Conservation (phyloP, 2,329 filamentous ascomycete species). For the Colletotrichum magnum region DNA sequence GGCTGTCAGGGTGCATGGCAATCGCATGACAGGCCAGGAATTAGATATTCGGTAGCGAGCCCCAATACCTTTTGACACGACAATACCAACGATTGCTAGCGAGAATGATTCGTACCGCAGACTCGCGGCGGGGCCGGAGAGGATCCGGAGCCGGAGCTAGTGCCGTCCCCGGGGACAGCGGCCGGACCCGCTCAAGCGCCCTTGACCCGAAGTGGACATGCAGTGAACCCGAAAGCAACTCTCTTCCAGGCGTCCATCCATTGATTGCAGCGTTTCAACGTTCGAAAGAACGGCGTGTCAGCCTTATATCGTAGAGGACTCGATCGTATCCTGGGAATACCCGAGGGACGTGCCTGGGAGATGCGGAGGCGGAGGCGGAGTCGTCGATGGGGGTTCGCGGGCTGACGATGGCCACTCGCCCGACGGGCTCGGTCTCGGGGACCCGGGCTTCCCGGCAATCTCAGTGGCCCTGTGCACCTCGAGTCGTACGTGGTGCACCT, state of each 20-base stretch:
- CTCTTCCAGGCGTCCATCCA: conserved; percentile 21
- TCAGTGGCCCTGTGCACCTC: conserved; percentile 22
- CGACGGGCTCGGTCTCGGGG: conserved; percentile 9
- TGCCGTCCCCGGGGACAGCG: not conserved
- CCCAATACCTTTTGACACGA: no score
- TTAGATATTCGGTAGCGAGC: no score
- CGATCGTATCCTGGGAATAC: conserved; percentile 42
- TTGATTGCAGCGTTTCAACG: conserved; percentile 43
- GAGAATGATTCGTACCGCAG: no score
- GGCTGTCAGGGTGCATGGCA: no score
- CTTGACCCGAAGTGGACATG: conserved; percentile 7
- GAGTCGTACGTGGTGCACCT: conserved; percentile 2
- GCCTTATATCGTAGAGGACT: conserved; percentile 43
- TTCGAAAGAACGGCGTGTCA: conserved; percentile 39
- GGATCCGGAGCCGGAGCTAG: no score
- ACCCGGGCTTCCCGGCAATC: conserved; percentile 14
- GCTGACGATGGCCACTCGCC: not conserved
- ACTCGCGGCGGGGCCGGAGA: no score
- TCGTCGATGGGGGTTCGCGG: conserved; percentile 37
- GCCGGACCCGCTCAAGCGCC: conserved; percentile 33
- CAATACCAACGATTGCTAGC: no score
- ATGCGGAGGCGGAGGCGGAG: conserved; percentile 40
- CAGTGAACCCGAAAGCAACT: conserved; percentile 37
- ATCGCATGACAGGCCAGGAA: no score
- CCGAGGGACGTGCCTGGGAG: conserved; percentile 11